These are phyloP conservation scores for Leishmania braziliensis DNA, from an alignment of 208 protist genomes.

Conservation along the genomic window DNA sequence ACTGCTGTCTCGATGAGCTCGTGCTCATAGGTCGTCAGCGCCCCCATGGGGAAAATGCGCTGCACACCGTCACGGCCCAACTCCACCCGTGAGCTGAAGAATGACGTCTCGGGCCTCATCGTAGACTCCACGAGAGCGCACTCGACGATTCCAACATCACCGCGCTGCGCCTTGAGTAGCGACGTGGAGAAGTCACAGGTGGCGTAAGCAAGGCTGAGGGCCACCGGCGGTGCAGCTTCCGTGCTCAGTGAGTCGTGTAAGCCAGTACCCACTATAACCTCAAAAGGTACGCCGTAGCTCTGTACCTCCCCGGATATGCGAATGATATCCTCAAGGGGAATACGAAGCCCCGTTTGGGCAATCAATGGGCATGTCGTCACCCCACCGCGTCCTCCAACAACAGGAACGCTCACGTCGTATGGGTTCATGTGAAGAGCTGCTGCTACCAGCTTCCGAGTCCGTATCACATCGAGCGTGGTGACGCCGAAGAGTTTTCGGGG, in stretches of 20 bases:
- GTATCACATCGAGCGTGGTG: slow-evolving; percentile 92
- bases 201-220: slow-evolving; percentile 68
- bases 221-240: slow-evolving; percentile 37
- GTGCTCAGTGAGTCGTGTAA: slow-evolving; percentile 31
- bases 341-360: slow-evolving; percentile 73
- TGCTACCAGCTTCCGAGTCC: slow-evolving; percentile 66
- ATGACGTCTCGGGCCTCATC: slow-evolving; percentile 62
- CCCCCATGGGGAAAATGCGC: slow-evolving; percentile 60
- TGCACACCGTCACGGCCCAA: slow-evolving; percentile 84
- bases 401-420: slow-evolving; percentile 84
- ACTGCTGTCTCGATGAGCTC: slow-evolving; percentile 79
- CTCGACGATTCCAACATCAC: slow-evolving; percentile 81
- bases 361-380: slow-evolving; percentile 91
- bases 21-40: slow-evolving; percentile 62
- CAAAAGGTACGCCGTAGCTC: slow-evolving; percentile 48
- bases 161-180: slow-evolving; percentile 75
- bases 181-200: slow-evolving; percentile 67
- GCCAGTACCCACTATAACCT: slow-evolving; percentile 11
- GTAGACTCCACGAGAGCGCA: slow-evolving; percentile 80
- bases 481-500: slow-evolving; percentile 91
- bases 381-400: slow-evolving; percentile 95
- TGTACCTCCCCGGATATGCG: slow-evolving; percentile 61
- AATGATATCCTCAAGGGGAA: slow-evolving; percentile 58
- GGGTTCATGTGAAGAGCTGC: slow-evolving; percentile 67
- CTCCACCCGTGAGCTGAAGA: slow-evolving; percentile 86